phyloP scores from a whole-genome alignment of 2,329 filamentous ascomycete genomes.

The Fusarium lateritium region DNA sequence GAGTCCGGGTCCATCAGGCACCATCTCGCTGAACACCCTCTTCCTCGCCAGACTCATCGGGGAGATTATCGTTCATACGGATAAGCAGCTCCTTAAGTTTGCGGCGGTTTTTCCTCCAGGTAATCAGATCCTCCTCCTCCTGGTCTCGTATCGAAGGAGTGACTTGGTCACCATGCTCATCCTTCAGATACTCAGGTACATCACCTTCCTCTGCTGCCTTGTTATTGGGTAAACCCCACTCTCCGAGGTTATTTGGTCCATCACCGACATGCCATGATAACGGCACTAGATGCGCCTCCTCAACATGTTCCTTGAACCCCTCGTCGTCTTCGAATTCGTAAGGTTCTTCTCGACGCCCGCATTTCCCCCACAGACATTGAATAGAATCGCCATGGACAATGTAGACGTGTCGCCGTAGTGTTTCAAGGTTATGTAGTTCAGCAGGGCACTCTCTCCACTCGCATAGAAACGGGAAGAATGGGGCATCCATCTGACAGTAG shows the following conservation, averaged over 20 bases:
- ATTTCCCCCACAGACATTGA: conserved; percentile 55
- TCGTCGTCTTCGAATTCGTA: conserved; percentile 55
- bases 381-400: conserved; percentile 61
- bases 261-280: conserved; percentile 73
- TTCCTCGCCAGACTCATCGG: conserved; percentile 58
- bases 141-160: conserved; percentile 71
- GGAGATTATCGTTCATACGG: conserved; percentile 63
- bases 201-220: conserved; percentile 49
- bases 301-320: conserved; percentile 66
- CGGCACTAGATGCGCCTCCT: conserved; percentile 67
- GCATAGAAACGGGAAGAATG: conserved; percentile 69
- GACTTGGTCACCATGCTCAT: conserved; percentile 67
- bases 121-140: conserved; percentile 63
- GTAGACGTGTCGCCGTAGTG: conserved; percentile 67
- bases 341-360: conserved; percentile 38
- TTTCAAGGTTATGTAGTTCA: conserved; percentile 74
- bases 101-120: conserved; percentile 61
- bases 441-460: conserved; percentile 73
- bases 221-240: conserved; percentile 29
- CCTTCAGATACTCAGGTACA: conserved; percentile 67
- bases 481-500: conserved; percentile 60
- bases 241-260: conserved; percentile 63
- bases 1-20: background rate
- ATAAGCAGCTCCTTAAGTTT: conserved; percentile 61
- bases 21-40: conserved; percentile 30